phyloP scores from a whole-genome alignment of 805 yeast species.

The Metschnikowia proteae region DNA sequence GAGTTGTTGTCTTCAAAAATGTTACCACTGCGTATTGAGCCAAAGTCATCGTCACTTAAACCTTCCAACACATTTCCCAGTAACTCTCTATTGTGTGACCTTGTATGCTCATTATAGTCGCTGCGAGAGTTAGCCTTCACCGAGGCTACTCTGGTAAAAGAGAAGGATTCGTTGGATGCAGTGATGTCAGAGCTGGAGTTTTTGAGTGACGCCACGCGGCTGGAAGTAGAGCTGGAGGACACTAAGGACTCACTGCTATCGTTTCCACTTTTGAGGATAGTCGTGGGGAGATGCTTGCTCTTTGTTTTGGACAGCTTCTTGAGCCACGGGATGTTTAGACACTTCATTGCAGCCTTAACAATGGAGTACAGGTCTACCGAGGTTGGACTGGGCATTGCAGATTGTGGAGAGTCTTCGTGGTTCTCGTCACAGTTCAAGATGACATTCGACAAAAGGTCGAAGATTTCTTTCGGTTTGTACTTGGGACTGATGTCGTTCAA shows the following conservation, averaged over 20 bases:
- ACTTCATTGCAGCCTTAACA: slow-evolving; percentile 31
- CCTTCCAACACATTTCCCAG: neutral
- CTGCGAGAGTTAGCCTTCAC: slow-evolving; percentile 31
- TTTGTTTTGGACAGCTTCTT: slow-evolving; percentile 11
- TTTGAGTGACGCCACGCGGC: slow-evolving; percentile 3
- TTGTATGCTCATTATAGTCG: slow-evolving; percentile 36
- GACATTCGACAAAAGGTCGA: slow-evolving; percentile 48
- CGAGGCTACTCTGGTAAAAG: slow-evolving; percentile 24
- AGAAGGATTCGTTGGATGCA: slow-evolving; percentile 14
- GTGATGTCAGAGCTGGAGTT: slow-evolving; percentile 15
- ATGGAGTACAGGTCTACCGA: slow-evolving; percentile 14
- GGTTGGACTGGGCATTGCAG: neutral
- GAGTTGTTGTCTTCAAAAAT: slow-evolving; percentile 24
- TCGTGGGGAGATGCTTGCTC: neutral
- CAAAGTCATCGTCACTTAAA: neutral
- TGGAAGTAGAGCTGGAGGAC: neutral
- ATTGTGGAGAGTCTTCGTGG: neutral
- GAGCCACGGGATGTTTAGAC: slow-evolving; percentile 34
- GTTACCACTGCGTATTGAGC: neutral
- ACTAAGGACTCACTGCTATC: slow-evolving; percentile 2
- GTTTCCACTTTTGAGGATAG: neutral
- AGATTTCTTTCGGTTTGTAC: slow-evolving; percentile 57
- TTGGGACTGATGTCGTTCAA: slow-evolving; percentile 43
- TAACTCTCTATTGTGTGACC: slow-evolving; percentile 23
- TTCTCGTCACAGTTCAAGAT: slow-evolving; percentile 24